Conservation (phyloP, 2,329 filamentous ascomycete genomes). For the Paraphoma chrysanthemicola region DNA sequence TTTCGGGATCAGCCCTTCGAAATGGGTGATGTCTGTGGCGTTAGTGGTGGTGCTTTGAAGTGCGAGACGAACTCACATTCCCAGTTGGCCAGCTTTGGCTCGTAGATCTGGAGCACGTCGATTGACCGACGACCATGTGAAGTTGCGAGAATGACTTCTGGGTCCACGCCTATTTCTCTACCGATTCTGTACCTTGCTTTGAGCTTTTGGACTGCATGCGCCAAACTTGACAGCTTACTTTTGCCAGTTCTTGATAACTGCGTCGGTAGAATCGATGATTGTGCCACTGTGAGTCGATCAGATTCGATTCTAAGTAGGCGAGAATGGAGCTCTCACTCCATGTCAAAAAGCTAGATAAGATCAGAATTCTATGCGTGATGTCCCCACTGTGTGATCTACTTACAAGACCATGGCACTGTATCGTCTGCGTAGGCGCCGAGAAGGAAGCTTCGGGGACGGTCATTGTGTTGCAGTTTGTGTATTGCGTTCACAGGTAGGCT, state of each 20-base stretch:
- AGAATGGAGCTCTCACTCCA: slow-evolving; percentile 32
- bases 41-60: neutral
- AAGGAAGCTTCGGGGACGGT: slow-evolving; percentile 47
- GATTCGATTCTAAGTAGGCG: neutral
- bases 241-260: slow-evolving; percentile 80
- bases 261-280: slow-evolving; percentile 80
- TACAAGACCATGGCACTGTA: slow-evolving; percentile 54
- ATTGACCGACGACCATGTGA: slow-evolving; percentile 92
- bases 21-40: slow-evolving; percentile 72
- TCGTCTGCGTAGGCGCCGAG: slow-evolving; percentile 48
- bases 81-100: slow-evolving; percentile 87
- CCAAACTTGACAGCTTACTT: slow-evolving; percentile 55
- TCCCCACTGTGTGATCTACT: slow-evolving; percentile 10
- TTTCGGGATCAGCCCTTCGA: slow-evolving; percentile 80
- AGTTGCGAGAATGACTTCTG: slow-evolving; percentile 83
- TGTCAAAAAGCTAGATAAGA: slow-evolving; percentile 40
- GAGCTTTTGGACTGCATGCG: slow-evolving; percentile 5
- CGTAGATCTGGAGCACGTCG: slow-evolving; percentile 80
- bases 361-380: slow-evolving; percentile 12
- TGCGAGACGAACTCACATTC: slow-evolving; percentile 38
- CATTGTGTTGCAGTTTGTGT: slow-evolving; percentile 17
- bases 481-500: no score
- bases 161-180: slow-evolving; percentile 81
- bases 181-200: slow-evolving; percentile 65
- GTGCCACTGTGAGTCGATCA: slow-evolving; percentile 63